Evolutionary conservation across 176 grass and related monocot species (phyloP).

Genomic region (Cenchrus fungigraminus): DNA sequence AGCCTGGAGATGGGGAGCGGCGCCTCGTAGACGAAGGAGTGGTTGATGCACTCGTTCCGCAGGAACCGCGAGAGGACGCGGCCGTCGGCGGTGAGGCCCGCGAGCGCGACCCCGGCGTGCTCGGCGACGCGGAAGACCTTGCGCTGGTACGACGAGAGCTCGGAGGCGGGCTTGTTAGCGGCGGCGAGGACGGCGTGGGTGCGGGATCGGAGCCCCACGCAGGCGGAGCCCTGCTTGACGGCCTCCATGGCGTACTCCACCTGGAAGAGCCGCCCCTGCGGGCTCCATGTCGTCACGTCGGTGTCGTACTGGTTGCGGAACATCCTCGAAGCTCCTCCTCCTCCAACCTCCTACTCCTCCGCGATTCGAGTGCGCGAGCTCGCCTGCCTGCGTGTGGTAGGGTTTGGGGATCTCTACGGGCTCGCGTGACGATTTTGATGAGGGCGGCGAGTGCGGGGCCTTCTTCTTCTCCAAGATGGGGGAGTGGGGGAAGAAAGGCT

Average conservation of each 20-base stretch:
- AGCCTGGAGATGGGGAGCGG: slow-evolving; percentile 81
- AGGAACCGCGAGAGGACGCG: slow-evolving; percentile 83
- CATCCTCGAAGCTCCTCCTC: slow-evolving; percentile 41
- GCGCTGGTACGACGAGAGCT: slow-evolving; percentile 90
- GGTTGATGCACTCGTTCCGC: slow-evolving; percentile 94
- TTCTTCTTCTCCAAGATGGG: slow-evolving; percentile 45
- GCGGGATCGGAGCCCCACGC: slow-evolving; percentile 78
- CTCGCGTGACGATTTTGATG: not conserved
- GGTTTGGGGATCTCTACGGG: slow-evolving; percentile 8
- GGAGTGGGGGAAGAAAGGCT: not conserved
- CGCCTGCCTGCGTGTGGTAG: slow-evolving; percentile 3
- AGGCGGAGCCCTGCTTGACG: slow-evolving; percentile 97
- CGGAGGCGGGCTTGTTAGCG: slow-evolving; percentile 83
- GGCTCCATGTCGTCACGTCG: slow-evolving; percentile 95
- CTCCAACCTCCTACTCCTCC: not conserved
- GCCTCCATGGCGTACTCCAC: slow-evolving; percentile 99
- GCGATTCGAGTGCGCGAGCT: not conserved
- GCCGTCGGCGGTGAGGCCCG: slow-evolving; percentile 86
- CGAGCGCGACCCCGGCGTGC: slow-evolving; percentile 88
- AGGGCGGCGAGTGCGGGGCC: not conserved
- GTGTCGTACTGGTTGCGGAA: slow-evolving; percentile 98
- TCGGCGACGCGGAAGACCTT: slow-evolving; percentile 90
- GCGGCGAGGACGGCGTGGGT: slow-evolving; percentile 73
- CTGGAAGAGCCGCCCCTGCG: slow-evolving; percentile 91
- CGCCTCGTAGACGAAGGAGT: slow-evolving; percentile 87